Percentiles rank a stretch among this genome's conserved stretches.
Evolutionary conservation across 495 filamentous ascomycete genomes (phyloP).

Genomic region (Daldinia grandis): DNA sequence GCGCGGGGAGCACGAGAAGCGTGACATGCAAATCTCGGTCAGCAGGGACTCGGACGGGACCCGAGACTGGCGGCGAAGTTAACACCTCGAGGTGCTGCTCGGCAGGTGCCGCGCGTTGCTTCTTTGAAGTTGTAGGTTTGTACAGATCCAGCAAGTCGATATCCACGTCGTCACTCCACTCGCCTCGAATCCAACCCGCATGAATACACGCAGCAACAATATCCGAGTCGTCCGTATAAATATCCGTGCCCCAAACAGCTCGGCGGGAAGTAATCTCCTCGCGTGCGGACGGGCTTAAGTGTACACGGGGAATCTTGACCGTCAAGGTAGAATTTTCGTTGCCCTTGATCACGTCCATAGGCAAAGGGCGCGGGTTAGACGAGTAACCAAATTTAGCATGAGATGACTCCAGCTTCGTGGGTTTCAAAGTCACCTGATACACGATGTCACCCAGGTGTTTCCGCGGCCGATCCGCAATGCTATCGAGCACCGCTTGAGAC

Average conservation of each 20-base stretch:
- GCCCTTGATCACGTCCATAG: slow-evolving; percentile 71
- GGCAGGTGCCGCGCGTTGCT: slow-evolving; percentile 29
- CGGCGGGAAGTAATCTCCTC: slow-evolving; percentile 82
- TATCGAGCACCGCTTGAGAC: slow-evolving; percentile 72
- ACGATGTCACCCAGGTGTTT: slow-evolving; percentile 75
- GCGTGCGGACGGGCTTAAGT: slow-evolving; percentile 70
- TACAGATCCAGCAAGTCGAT: slow-evolving; percentile 71
- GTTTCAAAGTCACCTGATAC: slow-evolving; percentile 63
- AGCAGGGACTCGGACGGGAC: slow-evolving; percentile 61
- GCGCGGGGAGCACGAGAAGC: slow-evolving; percentile 78
- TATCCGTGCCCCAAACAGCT: slow-evolving; percentile 88
- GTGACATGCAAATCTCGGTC: slow-evolving; percentile 85
- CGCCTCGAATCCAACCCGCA: slow-evolving; percentile 88
- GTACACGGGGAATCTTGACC: slow-evolving; percentile 81
- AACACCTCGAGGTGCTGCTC: slow-evolving; percentile 49
- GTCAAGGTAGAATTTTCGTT: slow-evolving; percentile 92
- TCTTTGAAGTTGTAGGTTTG: slow-evolving; percentile 48
- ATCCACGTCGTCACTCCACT: slow-evolving; percentile 79
- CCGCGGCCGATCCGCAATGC: slow-evolving; percentile 73
- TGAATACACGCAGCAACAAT: slow-evolving; percentile 93
- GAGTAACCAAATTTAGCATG: slow-evolving; percentile 71
- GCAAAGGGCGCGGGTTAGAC: slow-evolving; percentile 77
- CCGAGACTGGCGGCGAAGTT: slow-evolving; percentile 54
- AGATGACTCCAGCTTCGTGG: slow-evolving; percentile 56
- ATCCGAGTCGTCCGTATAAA: slow-evolving; percentile 97